Evolutionary conservation across 1,139 yeast species (phyloP).

Genomic region (Meyerozyma smithsonii): DNA sequence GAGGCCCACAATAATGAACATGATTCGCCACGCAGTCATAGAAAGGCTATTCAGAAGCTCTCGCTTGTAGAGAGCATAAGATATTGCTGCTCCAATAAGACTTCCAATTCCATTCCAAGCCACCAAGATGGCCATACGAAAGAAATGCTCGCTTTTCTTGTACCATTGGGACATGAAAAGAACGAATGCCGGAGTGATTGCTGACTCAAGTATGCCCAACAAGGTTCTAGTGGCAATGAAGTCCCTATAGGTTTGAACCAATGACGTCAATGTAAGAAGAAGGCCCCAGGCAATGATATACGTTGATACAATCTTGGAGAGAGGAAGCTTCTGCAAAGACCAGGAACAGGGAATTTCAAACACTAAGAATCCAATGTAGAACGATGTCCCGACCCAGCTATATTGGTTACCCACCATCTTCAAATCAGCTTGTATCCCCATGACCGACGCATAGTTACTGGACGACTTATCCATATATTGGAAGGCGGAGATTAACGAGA

Average conservation of each 20-base stretch:
- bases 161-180: constrained; percentile 54
- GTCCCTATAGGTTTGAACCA: constrained; percentile 29
- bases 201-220: constrained; percentile 53
- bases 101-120: constrained; percentile 49
- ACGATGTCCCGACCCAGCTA: constrained; percentile 55
- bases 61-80: too few species aligned
- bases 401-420: constrained; percentile 48
- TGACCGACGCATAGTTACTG: constrained; percentile 54
- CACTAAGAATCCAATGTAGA: constrained; percentile 48
- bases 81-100: constrained; percentile 50
- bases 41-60: constrained; percentile 46
- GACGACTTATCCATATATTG: constrained; percentile 67
- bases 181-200: constrained; percentile 50
- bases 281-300: constrained; percentile 46
- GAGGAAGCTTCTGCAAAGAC: constrained; percentile 39
- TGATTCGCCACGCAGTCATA: constrained; percentile 47
- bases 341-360: constrained; percentile 44
- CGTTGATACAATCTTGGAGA: constrained; percentile 30
- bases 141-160: constrained; percentile 44
- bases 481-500: constrained; percentile 50
- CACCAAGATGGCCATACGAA: constrained; percentile 46
- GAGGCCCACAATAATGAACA: constrained; percentile 44
- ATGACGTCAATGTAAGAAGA: constrained; percentile 38
- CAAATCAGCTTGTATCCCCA: constrained; percentile 49
- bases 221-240: constrained; percentile 40